Conservation (phyloP, 192 early-diverging fungal species). For the Coemansia sp. region DNA sequence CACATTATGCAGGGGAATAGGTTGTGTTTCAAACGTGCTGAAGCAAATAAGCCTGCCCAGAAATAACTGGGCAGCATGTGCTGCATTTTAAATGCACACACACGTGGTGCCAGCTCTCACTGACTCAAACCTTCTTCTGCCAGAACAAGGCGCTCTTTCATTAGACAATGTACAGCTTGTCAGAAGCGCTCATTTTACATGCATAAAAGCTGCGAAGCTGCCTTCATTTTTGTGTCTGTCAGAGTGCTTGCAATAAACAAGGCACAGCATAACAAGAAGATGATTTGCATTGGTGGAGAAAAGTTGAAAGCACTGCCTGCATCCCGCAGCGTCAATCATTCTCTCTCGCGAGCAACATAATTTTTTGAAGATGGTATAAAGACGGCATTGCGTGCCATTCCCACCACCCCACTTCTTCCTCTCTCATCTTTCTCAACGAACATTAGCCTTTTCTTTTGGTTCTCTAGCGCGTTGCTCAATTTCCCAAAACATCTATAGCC, state of each 20-base stretch:
- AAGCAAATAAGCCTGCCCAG: background rate
- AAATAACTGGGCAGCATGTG: background rate
- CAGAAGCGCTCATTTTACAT: background rate
- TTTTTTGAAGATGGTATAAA: background rate
- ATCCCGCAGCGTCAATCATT: background rate
- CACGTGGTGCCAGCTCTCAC: background rate
- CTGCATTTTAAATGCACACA: background rate
- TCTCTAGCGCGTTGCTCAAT: background rate
- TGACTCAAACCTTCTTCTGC: background rate
- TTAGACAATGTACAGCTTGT: background rate
- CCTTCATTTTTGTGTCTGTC: background rate
- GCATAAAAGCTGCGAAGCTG: background rate
- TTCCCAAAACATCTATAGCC: background rate
- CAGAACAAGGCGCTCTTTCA: background rate
- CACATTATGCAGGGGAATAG: background rate
- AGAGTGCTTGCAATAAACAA: background rate
- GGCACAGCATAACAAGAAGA: slow-evolving; percentile 3
- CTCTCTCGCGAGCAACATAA: background rate
- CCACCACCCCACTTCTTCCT: background rate
- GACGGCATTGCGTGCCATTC: background rate
- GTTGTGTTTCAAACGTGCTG: background rate
- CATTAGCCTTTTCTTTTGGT: background rate
- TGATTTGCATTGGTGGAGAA: slow-evolving; percentile 4
- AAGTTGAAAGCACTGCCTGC: background rate
- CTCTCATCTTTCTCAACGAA: background rate